Base-by-base conservation (phyloP, 1,284 basidiomycete species). In the Rhodofomes roseus region DNA sequence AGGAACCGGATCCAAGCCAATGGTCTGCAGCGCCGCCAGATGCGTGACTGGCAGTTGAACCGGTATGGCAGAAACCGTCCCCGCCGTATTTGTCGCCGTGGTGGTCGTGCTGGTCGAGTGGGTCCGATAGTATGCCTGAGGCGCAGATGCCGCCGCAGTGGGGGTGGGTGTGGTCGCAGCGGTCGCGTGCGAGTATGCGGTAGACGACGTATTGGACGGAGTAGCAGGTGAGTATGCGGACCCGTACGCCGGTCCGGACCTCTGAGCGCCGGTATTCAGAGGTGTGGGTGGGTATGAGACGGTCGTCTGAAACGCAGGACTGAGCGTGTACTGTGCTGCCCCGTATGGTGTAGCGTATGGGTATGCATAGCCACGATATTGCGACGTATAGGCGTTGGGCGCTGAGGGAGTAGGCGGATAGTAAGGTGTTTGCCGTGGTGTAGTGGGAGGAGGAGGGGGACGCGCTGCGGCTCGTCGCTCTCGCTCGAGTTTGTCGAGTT, bases 1-100 rank as follows among this genome's bases (percentile, higher is more conserved):
- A 1, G 86, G 81, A 22, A 90, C 78, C n/a, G 90, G 90, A 8
- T 85, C 75, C 65, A 92, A 91, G 14, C 89, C 89, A 23, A 91
- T 77, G 0, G 84, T 79, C 56, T 86, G 81, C 9, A 92, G 76
- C 14, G 87, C 83, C 16, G 86, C 82, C 16, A 92, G 74, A 1
- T 86, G 87, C 18, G 85, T 79, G 1, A 87, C 81, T 18, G 90
- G 90, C 36, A 92, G 74, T 61, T 89, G 86, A 0, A 92, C 85
- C 23, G 90, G 89, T 63, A 92, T 87, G 2, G 87, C 81, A 18
- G 76, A 62, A 41, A 54, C 62, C 59, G 63, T 74, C 7, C 73
- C 70, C 9, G 71, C 70, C 9, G 79, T 67, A 31, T n/a, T n/a
- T n/a, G 77, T 71, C 61, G 79, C 76, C 16, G 43, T 20, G 14